Evolutionary conservation across 129 eudicot genomes (phyloP).

Genomic region (Lactuca saligna): DNA sequence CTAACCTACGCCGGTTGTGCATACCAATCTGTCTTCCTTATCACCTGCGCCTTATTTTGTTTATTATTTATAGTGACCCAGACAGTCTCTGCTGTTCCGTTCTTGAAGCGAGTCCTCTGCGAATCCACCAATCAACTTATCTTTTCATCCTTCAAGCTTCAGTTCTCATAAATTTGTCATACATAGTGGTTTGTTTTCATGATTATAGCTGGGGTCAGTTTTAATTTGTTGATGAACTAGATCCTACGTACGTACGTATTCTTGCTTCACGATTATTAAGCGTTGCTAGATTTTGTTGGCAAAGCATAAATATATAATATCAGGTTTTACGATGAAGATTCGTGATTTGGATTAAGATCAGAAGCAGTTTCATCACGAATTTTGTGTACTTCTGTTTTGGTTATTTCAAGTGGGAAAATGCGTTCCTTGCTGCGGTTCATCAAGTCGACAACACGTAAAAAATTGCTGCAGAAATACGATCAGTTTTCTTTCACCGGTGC

Average conservation of each 20-base stretch:
- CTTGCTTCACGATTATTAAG: not conserved
- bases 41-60: not conserved
- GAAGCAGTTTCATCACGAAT: not conserved
- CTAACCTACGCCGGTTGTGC: slow-evolving; percentile 29
- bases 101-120: slow-evolving; percentile 4
- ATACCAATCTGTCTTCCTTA: slow-evolving; percentile 4
- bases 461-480: slow-evolving; percentile 34
- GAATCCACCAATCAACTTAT: not conserved
- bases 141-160: too few species aligned
- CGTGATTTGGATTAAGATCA: slow-evolving; percentile 5
- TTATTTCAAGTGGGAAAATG: slow-evolving; percentile 15
- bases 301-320: not conserved
- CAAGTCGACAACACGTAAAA: slow-evolving; percentile 39
- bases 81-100: slow-evolving; percentile 7
- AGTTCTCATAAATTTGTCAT: not conserved
- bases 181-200: slow-evolving; percentile 1
- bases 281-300: not conserved
- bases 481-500: slow-evolving; percentile 34
- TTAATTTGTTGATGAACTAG: not conserved
- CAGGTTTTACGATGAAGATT: not conserved
- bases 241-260: not conserved
- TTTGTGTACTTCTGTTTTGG: not conserved
- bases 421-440: slow-evolving; percentile 39
- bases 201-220: not conserved
- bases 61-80: slow-evolving; percentile 12